A percentile compares a stretch with the other conserved stretches of the same genome.
Evolutionary conservation across 2,329 filamentous ascomycete genomes (phyloP).

Genomic region (Clarireedia sp.): DNA sequence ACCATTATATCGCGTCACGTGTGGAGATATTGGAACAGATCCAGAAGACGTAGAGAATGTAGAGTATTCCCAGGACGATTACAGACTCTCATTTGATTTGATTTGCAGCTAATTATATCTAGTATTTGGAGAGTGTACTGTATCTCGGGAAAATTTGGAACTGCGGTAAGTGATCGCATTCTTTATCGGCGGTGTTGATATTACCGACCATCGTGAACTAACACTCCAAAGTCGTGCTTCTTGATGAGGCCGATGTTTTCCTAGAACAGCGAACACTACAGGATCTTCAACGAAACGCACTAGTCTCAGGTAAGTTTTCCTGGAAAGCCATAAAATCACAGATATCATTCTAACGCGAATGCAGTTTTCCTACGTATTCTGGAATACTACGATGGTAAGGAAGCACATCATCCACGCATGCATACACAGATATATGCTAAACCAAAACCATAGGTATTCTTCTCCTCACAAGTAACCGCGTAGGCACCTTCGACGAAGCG

Average conservation of each 20-base stretch:
- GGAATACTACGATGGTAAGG: constrained; percentile 24
- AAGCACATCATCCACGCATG: too few species aligned
- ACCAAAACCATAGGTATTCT: constrained; percentile 28
- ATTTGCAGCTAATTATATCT: too few species aligned
- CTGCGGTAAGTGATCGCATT: not conserved
- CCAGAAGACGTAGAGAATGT: constrained; percentile 51
- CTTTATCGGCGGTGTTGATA: too few species aligned
- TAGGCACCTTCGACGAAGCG: constrained; percentile 32
- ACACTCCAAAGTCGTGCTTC: constrained; percentile 14
- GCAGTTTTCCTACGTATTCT: constrained; percentile 31
- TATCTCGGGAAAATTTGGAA: constrained; percentile 14
- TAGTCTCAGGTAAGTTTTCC: constrained; percentile 8
- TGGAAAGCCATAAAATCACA: too few species aligned
- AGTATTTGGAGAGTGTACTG: constrained; percentile 17
- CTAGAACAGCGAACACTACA: constrained; percentile 10
- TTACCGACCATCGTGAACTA: too few species aligned
- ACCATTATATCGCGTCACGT: constrained; percentile 45
- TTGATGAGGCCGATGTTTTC: constrained; percentile 24
- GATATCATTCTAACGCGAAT: too few species aligned
- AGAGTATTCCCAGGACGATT: too few species aligned
- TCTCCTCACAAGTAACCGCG: constrained; percentile 35
- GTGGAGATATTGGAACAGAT: constrained; percentile 62
- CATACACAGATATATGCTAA: too few species aligned
- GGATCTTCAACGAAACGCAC: constrained; percentile 11
- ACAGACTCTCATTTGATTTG: too few species aligned